Evolutionary conservation across 306 rosid species (phyloP).

Genomic region (Rubus idaeus): DNA sequence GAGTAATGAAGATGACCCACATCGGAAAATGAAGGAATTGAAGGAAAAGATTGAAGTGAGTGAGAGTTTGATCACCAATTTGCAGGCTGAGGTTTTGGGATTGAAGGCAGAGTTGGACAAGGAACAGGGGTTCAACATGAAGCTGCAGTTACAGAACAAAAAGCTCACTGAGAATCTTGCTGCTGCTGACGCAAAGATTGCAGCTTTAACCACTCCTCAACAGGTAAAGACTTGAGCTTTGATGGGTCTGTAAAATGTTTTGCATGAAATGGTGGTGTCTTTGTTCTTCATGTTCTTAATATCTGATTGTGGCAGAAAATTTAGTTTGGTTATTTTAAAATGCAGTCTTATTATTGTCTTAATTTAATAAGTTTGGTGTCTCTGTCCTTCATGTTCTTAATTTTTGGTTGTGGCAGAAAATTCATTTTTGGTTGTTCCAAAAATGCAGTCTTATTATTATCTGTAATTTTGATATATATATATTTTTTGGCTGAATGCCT

Average conservation of each 20-base stretch:
- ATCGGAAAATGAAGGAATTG: conserved; percentile 49
- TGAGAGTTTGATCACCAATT: conserved; percentile 54
- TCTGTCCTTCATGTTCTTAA: background rate
- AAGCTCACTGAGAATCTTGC: conserved; percentile 60
- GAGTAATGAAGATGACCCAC: conserved; percentile 44
- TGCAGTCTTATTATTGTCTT: background rate
- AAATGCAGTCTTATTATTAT: background rate
- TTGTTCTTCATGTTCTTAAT: background rate
- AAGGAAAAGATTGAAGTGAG: conserved; percentile 46
- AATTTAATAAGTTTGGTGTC: background rate
- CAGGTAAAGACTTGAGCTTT: conserved; percentile 46
- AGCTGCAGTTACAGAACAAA: conserved; percentile 58
- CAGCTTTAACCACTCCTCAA: conserved; percentile 29
- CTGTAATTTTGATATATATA: background rate
- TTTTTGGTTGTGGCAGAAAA: background rate
- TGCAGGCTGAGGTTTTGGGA: conserved; percentile 52
- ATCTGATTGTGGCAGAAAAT: background rate
- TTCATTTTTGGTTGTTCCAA: background rate
- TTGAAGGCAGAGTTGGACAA: conserved; percentile 72
- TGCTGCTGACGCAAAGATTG: conserved; percentile 63
- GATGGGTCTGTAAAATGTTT: background rate
- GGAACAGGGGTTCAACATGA: conserved; percentile 51
- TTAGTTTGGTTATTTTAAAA: background rate
- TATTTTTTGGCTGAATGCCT: conserved; percentile 35
- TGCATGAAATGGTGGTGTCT: background rate